phyloP scores from a whole-genome alignment of 2,329 filamentous ascomycete genomes.

The Plenodomus biglobosus region DNA sequence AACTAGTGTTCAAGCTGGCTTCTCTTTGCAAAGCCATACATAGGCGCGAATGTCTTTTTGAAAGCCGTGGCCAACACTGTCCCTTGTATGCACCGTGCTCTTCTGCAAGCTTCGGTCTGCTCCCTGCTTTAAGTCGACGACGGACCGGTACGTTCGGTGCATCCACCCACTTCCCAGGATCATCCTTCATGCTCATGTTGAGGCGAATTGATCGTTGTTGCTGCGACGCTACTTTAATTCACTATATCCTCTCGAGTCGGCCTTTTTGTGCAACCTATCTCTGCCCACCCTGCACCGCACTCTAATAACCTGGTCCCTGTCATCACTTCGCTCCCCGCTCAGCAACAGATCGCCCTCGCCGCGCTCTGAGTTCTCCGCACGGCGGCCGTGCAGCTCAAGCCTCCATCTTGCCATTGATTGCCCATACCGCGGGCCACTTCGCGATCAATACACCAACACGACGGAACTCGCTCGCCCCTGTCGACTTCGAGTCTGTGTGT shows the following conservation, averaged over 20 bases:
- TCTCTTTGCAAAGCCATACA: conserved; percentile 34
- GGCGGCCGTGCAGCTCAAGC: conserved; percentile 21
- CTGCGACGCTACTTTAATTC: conserved; percentile 39
- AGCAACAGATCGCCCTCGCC: conserved; percentile 18
- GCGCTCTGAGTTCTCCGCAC: conserved; percentile 17
- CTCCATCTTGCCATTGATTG: conserved; percentile 21
- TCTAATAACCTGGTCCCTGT: conserved; percentile 34
- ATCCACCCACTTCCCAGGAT: conserved; percentile 27
- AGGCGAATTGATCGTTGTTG: conserved; percentile 30
- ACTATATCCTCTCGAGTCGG: conserved; percentile 36
- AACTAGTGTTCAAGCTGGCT: conserved; percentile 38
- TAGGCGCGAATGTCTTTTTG: conserved; percentile 22
- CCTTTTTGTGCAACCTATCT: conserved; percentile 34
- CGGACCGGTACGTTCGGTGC: conserved; percentile 32
- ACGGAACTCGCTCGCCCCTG: conserved; percentile 15
- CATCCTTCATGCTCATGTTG: conserved; percentile 31
- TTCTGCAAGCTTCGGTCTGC: conserved; percentile 30
- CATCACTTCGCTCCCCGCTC: conserved; percentile 39
- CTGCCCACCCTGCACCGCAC: conserved; percentile 20
- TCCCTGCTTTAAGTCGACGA: conserved; percentile 36
- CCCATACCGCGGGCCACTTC: conserved; percentile 14
- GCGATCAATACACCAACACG: conserved; percentile 11
- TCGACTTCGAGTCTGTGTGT: conserved; percentile 16
- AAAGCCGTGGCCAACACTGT: conserved; percentile 31
- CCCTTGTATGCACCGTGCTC: conserved; percentile 32